Evolutionary conservation across 208 protist genomes (phyloP).

Genomic region (Histomonas meleagridis): DNA sequence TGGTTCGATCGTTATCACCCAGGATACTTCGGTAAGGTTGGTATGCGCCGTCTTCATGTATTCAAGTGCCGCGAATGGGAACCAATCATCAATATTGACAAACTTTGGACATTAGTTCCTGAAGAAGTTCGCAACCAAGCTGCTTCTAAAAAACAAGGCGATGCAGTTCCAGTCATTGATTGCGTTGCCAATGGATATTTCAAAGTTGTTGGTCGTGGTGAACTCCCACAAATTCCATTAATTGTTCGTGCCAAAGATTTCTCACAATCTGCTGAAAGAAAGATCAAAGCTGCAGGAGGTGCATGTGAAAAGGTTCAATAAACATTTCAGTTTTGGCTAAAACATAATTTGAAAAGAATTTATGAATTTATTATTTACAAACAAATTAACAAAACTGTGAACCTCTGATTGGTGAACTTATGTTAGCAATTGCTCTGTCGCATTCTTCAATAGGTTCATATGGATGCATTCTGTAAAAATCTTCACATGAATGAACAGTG

Average conservation of each 20-base stretch:
- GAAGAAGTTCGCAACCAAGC: slow-evolving; percentile 62
- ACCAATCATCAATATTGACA: slow-evolving; percentile 94
- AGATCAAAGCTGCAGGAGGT: slow-evolving; percentile 96
- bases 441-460: not conserved
- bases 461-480: not conserved
- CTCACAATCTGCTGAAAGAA: slow-evolving; percentile 89
- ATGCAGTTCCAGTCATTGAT: slow-evolving; percentile 91
- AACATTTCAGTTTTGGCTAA: no score
- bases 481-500: not conserved
- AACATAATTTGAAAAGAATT: no score
- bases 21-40: slow-evolving; percentile 99
- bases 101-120: slow-evolving; percentile 88
- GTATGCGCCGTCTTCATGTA: slow-evolving; percentile 92
- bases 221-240: slow-evolving; percentile 79
- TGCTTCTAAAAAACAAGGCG: slow-evolving; percentile 61
- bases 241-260: slow-evolving; percentile 98
- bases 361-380: no score
- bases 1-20: slow-evolving; percentile 93
- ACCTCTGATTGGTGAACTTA: no score
- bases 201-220: slow-evolving; percentile 97
- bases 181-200: slow-evolving; percentile 81
- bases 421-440: no score
- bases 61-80: slow-evolving; percentile 75
- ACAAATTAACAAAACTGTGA: no score
- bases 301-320: not conserved